These are phyloP conservation scores for Paraconiothyrium brasiliense DNA, from an alignment of 2,329 filamentous ascomycete genomes.

Conservation along the genomic window DNA sequence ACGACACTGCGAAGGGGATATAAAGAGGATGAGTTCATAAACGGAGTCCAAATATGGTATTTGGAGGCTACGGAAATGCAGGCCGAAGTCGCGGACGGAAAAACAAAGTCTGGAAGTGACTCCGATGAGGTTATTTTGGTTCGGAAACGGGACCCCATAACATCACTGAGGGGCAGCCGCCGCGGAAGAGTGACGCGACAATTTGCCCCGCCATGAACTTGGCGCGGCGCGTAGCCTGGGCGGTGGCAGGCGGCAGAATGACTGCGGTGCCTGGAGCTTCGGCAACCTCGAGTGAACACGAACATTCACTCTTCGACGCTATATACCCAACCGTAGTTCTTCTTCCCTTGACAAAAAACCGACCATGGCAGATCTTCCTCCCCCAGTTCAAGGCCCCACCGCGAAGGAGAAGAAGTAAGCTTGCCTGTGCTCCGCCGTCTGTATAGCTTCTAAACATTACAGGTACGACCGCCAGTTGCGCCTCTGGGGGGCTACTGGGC, in stretches of 20 bases:
- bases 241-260: slow-evolving; percentile 20
- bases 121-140: slow-evolving; percentile 2
- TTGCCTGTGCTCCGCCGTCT: slow-evolving; percentile 8
- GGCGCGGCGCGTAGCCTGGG: background rate
- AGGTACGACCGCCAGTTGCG: slow-evolving; percentile 92
- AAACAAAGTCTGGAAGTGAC: no score
- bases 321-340: background rate
- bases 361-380: slow-evolving; percentile 49
- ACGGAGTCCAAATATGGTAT: slow-evolving; percentile 10
- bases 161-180: slow-evolving; percentile 8
- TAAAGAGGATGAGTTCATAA: slow-evolving; percentile 26
- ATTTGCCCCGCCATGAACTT: slow-evolving; percentile 12
- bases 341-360: background rate
- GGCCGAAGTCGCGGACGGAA: background rate
- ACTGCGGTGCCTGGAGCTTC: slow-evolving; percentile 16
- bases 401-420: slow-evolving; percentile 62
- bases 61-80: background rate
- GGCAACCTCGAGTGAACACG: background rate
- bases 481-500: slow-evolving; percentile 92
- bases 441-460: slow-evolving; percentile 51
- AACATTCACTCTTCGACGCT: background rate
- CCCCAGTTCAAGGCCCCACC: slow-evolving; percentile 52
- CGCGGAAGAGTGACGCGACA: slow-evolving; percentile 16
- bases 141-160: background rate
- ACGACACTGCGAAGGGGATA: slow-evolving; percentile 19